Percentiles rank a stretch among this genome's conserved stretches.
Conservation (phyloP, 176 grass and related monocot genomes). For the Musa acuminata region DNA sequence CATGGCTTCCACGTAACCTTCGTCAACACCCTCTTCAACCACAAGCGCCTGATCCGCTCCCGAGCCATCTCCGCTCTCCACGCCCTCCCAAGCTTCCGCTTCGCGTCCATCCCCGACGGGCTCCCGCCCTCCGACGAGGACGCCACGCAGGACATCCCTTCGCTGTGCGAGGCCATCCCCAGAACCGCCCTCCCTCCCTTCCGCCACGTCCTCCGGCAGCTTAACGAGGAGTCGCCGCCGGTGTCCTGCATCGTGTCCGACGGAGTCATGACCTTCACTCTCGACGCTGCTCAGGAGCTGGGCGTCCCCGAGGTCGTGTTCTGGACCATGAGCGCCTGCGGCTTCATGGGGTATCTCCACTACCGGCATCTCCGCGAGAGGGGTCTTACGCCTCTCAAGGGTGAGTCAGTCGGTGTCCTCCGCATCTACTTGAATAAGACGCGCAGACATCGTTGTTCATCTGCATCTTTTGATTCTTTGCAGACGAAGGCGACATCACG, state of each 20-base stretch:
- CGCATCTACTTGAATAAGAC: no score
- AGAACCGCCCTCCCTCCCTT: background rate
- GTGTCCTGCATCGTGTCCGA: slow-evolving; percentile 10
- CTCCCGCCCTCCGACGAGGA: slow-evolving; percentile 1
- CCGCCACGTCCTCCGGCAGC: background rate
- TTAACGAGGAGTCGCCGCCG: background rate
- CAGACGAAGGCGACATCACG: background rate
- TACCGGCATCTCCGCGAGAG: background rate
- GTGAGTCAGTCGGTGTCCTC: background rate
- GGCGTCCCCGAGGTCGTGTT: background rate
- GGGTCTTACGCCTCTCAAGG: background rate
- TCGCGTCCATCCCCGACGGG: slow-evolving; percentile 11
- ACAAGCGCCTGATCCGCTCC: slow-evolving; percentile 29
- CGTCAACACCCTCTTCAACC: slow-evolving; percentile 64
- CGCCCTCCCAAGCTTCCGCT: slow-evolving; percentile 4
- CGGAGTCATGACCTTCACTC: slow-evolving; percentile 6
- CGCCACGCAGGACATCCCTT: slow-evolving; percentile 4
- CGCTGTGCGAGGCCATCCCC: background rate
- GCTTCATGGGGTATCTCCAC: slow-evolving; percentile 6
- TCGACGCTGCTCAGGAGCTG: background rate
- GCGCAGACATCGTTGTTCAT: no score
- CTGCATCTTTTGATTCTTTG: no score
- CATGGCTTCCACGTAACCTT: slow-evolving; percentile 47
- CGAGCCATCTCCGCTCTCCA: background rate
- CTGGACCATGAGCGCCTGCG: slow-evolving; percentile 9